Conservation (phyloP, 768 basidiomycete genomes). For the Termitomyces sp. region DNA sequence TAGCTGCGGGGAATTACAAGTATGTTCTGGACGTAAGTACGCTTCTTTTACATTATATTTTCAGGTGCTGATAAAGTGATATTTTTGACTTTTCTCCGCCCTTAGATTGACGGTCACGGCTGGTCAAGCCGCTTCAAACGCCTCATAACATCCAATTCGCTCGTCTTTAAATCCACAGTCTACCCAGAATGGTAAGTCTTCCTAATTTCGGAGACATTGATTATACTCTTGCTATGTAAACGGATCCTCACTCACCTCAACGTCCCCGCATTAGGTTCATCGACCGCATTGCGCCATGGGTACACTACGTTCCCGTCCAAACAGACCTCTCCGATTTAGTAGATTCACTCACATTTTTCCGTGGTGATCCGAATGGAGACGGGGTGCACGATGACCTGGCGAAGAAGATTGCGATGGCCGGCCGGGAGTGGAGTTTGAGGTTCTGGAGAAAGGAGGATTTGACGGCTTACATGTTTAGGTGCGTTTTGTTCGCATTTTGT, state of each 20-base stretch:
- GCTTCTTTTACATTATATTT: too few relatives aligned
- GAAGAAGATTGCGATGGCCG: conserved; percentile 49
- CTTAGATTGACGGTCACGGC: conserved; percentile 52
- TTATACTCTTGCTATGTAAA: background rate
- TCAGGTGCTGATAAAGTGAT: too few relatives aligned
- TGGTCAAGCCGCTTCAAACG: conserved; percentile 66
- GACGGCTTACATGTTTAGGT: conserved; percentile 57
- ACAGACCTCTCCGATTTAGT: conserved; percentile 60
- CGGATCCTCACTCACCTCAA: background rate
- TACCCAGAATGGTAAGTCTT: conserved; percentile 59
- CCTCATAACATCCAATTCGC: conserved; percentile 52
- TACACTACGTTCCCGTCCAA: conserved; percentile 70
- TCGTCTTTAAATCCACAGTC: conserved; percentile 60
- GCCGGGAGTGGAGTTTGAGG: conserved; percentile 50
- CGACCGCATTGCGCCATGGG: conserved; percentile 57
- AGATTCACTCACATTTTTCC: conserved; percentile 71
- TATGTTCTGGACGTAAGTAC: conserved; percentile 55
- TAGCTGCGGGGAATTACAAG: conserved; percentile 49
- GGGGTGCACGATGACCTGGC: conserved; percentile 58
- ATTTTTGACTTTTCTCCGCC: background rate
- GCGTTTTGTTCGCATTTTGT: background rate
- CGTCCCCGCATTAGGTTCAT: too few relatives aligned
- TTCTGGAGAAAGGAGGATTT: conserved; percentile 63
- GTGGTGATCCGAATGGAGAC: conserved; percentile 48
- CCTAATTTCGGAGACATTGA: background rate